These are phyloP conservation scores for Stachybotrys elegans DNA, from an alignment of 2,329 filamentous ascomycete genomes.

Conservation along the genomic window DNA sequence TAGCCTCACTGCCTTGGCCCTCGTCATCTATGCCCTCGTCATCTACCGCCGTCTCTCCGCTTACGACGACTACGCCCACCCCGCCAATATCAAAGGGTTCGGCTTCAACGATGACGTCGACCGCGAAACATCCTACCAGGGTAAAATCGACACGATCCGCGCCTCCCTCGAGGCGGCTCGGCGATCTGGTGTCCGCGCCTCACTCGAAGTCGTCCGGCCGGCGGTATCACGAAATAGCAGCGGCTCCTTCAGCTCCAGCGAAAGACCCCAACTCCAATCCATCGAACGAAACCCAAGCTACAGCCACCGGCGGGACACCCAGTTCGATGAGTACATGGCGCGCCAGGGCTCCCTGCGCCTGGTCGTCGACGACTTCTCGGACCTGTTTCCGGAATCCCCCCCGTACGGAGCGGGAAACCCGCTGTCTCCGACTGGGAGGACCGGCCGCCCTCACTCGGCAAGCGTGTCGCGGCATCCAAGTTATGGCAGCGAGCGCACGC, in stretches of 20 bases:
- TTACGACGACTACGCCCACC: constrained; percentile 46
- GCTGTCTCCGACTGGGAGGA: background rate
- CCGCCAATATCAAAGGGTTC: constrained; percentile 43
- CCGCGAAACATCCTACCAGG: constrained; percentile 18
- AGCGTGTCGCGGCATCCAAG: constrained; percentile 17
- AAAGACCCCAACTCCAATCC: constrained; percentile 15
- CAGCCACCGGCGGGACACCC: constrained; percentile 40
- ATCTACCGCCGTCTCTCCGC: constrained; percentile 42
- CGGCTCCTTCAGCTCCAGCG: constrained; percentile 14
- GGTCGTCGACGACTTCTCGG: constrained; percentile 11
- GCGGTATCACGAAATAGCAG: constrained; percentile 23
- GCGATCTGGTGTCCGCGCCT: background rate
- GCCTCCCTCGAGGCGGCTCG: constrained; percentile 20
- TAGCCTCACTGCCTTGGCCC: constrained; percentile 31
- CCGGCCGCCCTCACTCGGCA: background rate
- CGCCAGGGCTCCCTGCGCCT: constrained; percentile 21
- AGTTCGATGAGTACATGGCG: constrained; percentile 41
- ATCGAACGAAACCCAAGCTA: constrained; percentile 26
- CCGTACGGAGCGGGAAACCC: background rate
- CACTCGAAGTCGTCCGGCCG: constrained; percentile 11
- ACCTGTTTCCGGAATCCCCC: constrained; percentile 9
- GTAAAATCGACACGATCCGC: constrained; percentile 8
- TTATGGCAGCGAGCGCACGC: constrained; percentile 29
- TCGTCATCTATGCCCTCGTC: constrained; percentile 40
- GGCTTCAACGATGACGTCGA: constrained; percentile 34